phyloP scores from a whole-genome alignment of 371 early-diverging fungal genomes.

The Saksenaea oblongispora region DNA sequence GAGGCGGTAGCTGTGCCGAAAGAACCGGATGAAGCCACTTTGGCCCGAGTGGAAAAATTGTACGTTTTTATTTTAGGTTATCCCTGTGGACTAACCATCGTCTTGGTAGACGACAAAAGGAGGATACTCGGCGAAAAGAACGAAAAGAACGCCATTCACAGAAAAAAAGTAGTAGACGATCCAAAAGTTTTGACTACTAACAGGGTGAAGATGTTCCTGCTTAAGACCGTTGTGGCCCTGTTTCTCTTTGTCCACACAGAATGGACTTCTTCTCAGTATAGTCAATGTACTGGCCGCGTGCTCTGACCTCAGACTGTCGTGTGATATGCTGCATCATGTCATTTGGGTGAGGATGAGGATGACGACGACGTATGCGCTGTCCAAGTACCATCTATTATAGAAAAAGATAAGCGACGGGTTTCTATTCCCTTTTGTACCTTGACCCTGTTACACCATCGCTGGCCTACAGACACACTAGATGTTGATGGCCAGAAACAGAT shows the following conservation, averaged over 20 bases:
- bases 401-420: neutral
- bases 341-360: neutral
- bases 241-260: neutral
- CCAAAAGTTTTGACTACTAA: constrained; percentile 31
- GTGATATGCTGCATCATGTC: neutral
- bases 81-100: too few relatives aligned
- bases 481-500: too few relatives aligned
- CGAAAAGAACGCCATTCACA: constrained; percentile 37
- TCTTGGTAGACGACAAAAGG: constrained; percentile 3
- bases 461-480: too few relatives aligned
- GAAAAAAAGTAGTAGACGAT: constrained; percentile 40
- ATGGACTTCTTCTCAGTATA: neutral
- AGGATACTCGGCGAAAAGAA: constrained; percentile 25
- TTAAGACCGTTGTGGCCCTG: neutral
- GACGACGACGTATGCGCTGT: neutral
- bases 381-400: neutral
- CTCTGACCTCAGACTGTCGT: neutral
- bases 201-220: neutral
- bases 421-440: too few relatives aligned
- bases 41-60: constrained; percentile 63
- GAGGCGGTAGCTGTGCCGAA: constrained; percentile 71
- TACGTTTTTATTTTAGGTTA: constrained; percentile 33
- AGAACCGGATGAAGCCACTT: constrained; percentile 68
- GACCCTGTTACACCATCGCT: too few relatives aligned
- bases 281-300: neutral